Conservation (phyloP, 2,329 filamentous ascomycete species). For the Fonsecaea erecta region DNA sequence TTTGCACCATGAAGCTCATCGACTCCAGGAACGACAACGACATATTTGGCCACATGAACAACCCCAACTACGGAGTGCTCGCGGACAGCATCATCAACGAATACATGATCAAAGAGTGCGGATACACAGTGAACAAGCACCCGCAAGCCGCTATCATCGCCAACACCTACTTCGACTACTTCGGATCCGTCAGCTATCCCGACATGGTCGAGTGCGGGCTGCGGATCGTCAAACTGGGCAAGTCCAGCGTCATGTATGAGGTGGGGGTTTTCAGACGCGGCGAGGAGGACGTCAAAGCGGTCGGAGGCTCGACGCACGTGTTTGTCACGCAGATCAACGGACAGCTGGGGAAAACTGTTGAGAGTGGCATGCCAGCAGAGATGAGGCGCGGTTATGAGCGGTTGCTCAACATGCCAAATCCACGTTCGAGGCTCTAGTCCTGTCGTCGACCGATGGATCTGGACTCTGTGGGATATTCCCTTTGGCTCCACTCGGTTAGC, state of each 20-base stretch:
- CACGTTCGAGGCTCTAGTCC: not conserved
- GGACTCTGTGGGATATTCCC: not conserved
- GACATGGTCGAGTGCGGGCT: slow-evolving; percentile 79
- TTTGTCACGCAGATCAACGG: slow-evolving; percentile 73
- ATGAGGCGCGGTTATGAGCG: slow-evolving; percentile 25
- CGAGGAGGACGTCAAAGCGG: slow-evolving; percentile 74
- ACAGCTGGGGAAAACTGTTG: slow-evolving; percentile 59
- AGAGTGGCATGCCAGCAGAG: slow-evolving; percentile 62
- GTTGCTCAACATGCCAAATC: slow-evolving; percentile 9
- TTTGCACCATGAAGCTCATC: not conserved
- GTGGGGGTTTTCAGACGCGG: slow-evolving; percentile 82
- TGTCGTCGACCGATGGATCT: not conserved
- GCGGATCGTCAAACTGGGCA: slow-evolving; percentile 81
- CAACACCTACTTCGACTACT: slow-evolving; percentile 83
- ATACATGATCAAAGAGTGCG: slow-evolving; percentile 80
- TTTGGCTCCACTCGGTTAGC: not conserved
- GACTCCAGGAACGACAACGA: slow-evolving; percentile 80
- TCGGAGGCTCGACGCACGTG: slow-evolving; percentile 85
- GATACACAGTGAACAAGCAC: slow-evolving; percentile 71
- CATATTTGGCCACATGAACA: slow-evolving; percentile 94
- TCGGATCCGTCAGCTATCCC: slow-evolving; percentile 80
- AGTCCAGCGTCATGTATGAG: slow-evolving; percentile 87
- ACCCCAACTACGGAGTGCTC: slow-evolving; percentile 81
- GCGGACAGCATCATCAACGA: slow-evolving; percentile 91
- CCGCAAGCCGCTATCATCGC: slow-evolving; percentile 81